Base-by-base conservation (phyloP, 768 basidiomycete genomes). In the Lactifluus hygrophoroides region DNA sequence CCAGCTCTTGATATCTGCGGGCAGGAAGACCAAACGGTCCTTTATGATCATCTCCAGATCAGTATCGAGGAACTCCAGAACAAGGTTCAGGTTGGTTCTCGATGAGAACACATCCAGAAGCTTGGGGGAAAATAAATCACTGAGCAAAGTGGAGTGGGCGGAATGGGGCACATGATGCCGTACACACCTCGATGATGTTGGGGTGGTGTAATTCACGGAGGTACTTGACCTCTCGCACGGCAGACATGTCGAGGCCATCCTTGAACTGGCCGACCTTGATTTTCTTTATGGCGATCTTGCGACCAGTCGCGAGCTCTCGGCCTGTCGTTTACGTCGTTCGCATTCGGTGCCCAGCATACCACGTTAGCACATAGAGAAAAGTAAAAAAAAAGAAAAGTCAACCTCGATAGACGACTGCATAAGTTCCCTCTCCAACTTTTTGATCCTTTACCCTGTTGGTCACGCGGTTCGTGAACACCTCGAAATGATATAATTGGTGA, bases 181-280 rank as follows among this genome's bases (percentile, higher is more conserved):
- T n/a, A 32, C 77, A 34, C 58, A 90, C 95, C 77, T 90, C 90
- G 64, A 99, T 97, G 67, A 99, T 81, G 67, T 98, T 97, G 57
- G 88, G 88, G 74, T 99, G 96, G 58, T 83, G 85, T 42, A 99
- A 73, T 71, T 99, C 96, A 37, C 94, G 85, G 57, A 99, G 76
- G 70, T 94, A 97, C 71, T 96, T 97, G 67, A 99, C 94, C 74
- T 99, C 96, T 14, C 96, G 86, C 56, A 99, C 86, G 57, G 96
- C 96, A 61, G 93, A 95, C 94, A 99, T 97, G 73, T 98, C 95
- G 34, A 99, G 79, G 13, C 96, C 96, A 72, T 98, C 96, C 70
- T 94, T 95, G 77, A 95, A 94, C 66, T 90, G 89, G 5, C 94
- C 93, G 14, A 94, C 87, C 67, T 95, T 95, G 65, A 96, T 95